Evolutionary conservation across 768 basidiomycete species (phyloP).

Genomic region (Collybia nuda): DNA sequence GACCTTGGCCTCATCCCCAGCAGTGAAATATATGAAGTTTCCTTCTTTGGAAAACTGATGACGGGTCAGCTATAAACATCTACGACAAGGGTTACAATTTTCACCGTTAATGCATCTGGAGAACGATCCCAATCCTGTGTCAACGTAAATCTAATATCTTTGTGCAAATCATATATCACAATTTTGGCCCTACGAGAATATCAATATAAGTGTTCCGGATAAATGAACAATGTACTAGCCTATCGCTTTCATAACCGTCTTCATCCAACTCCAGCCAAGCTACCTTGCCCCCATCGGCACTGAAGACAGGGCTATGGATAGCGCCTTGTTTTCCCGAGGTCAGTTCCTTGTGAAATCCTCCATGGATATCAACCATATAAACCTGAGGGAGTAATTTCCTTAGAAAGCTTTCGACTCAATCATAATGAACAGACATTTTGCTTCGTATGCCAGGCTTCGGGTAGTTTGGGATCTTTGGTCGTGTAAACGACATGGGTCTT

Average conservation of each 20-base stretch:
- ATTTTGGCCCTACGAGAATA: constrained; percentile 57
- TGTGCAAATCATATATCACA: constrained; percentile 73
- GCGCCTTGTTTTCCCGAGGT: constrained; percentile 88
- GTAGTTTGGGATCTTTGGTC: constrained; percentile 78
- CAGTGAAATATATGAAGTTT: constrained; percentile 66
- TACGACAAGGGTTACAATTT: constrained; percentile 17
- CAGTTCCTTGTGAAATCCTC: constrained; percentile 53
- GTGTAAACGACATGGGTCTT: constrained; percentile 74
- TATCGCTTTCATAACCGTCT: constrained; percentile 90
- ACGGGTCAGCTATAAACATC: background rate
- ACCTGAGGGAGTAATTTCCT: constrained; percentile 39
- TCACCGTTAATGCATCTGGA: constrained; percentile 57
- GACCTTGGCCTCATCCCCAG: constrained; percentile 74
- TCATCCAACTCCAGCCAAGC: constrained; percentile 88
- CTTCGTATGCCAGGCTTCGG: constrained; percentile 84
- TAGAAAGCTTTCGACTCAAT: background rate
- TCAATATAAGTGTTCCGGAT: background rate
- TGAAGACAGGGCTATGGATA: constrained; percentile 72
- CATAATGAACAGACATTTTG: constrained; percentile 57
- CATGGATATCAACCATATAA: constrained; percentile 63
- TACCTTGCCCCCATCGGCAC: constrained; percentile 60
- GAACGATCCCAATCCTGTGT: constrained; percentile 89
- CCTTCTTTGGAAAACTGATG: constrained; percentile 74
- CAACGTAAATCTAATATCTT: constrained; percentile 66
- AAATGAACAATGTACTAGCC: constrained; percentile 35